Percentiles rank a stretch among this genome's conserved stretches.
phyloP scores from a whole-genome alignment of 2,329 filamentous ascomycete genomes.

The Pyrenochaeta sp. region DNA sequence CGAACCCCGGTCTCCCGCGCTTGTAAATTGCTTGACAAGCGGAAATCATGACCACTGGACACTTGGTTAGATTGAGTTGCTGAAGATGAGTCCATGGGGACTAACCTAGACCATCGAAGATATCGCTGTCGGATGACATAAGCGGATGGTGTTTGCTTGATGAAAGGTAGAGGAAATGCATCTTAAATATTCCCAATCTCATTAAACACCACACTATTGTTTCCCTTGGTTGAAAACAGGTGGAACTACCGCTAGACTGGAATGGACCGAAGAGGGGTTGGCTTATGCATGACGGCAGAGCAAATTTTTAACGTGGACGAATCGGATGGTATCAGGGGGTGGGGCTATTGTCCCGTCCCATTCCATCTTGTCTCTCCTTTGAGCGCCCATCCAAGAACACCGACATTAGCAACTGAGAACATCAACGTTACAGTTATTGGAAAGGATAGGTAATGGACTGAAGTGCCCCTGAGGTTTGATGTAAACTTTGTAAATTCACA shows the following conservation, averaged over 20 bases:
- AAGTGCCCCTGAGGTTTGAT: not conserved
- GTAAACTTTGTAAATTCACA: not conserved
- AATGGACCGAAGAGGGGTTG: not conserved
- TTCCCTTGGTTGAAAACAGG: not conserved
- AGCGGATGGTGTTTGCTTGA: slow-evolving; percentile 20
- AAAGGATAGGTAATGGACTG: not conserved
- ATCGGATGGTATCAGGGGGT: not conserved
- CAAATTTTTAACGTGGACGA: not conserved
- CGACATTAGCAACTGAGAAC: not conserved
- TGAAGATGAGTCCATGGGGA: no score
- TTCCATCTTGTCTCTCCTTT: not conserved
- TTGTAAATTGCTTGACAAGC: no score
- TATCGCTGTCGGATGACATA: slow-evolving; percentile 14
- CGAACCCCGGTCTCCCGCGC: no score
- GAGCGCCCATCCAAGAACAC: not conserved
- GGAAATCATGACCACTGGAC: no score
- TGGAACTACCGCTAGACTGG: not conserved
- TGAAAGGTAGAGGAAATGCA: slow-evolving; percentile 3
- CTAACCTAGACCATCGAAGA: slow-evolving; percentile 34
- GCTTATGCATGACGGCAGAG: not conserved
- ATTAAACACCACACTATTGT: no score
- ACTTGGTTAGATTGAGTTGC: no score
- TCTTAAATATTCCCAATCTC: not conserved
- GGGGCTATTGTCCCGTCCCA: not conserved
- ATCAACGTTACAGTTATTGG: not conserved